Conservation (phyloP, 495 filamentous ascomycete species). For the Aspergillus mulundensis region DNA sequence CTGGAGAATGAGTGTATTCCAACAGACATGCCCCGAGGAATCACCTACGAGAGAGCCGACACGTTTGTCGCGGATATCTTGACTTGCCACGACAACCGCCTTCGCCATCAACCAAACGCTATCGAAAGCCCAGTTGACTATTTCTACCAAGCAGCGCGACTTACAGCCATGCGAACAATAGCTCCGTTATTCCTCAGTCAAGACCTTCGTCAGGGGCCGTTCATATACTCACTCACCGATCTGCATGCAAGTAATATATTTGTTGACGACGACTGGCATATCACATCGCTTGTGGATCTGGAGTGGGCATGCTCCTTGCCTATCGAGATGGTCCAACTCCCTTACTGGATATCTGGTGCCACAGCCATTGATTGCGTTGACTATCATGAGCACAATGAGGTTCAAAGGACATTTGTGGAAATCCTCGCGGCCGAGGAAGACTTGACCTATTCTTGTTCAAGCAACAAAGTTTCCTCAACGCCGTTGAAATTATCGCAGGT, state of each 20-base stretch:
- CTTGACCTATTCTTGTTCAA: no score
- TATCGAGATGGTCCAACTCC: conserved; percentile 23
- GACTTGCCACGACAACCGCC: conserved; percentile 23
- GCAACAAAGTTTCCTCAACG: background rate
- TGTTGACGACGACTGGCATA: conserved; percentile 32
- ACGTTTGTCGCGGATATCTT: conserved; percentile 27
- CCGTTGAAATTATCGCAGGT: background rate
- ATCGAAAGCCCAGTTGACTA: conserved; percentile 20
- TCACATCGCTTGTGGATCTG: conserved; percentile 28
- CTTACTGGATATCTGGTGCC: conserved; percentile 25
- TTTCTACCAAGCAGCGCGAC: conserved; percentile 18
- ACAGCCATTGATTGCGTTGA: conserved; percentile 21
- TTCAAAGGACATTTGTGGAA: background rate
- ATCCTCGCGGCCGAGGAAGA: conserved; percentile 1
- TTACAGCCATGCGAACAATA: conserved; percentile 24
- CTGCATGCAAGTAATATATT: conserved; percentile 34
- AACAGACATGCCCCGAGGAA: conserved; percentile 20
- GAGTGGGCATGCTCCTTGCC: conserved; percentile 34
- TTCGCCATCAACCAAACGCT: conserved; percentile 28
- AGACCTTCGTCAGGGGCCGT: conserved; percentile 26
- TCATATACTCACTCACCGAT: conserved; percentile 24
- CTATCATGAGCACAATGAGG: background rate
- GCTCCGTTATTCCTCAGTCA: conserved; percentile 19
- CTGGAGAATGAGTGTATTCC: conserved; percentile 29
- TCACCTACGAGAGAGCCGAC: conserved; percentile 26